Percentiles rank a stretch among this genome's conserved stretches.
Conservation (phyloP, 306 rosid genomes). For the Malus sieversii region DNA sequence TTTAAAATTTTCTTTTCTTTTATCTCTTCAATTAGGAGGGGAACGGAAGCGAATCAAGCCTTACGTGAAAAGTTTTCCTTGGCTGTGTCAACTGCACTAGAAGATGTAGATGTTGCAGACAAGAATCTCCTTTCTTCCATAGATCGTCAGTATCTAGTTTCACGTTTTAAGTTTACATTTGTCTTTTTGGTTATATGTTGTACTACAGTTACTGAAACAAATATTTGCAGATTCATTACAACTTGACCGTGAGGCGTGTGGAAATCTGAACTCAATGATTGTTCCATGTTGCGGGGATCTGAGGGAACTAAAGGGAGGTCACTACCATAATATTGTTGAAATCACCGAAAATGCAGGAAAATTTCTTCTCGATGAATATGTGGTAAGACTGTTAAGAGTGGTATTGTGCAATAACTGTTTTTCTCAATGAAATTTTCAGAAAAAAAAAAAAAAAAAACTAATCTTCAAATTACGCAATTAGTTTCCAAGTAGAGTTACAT, state of each 20-base stretch:
- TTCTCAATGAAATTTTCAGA: not conserved
- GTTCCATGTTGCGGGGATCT: conserved; percentile 85
- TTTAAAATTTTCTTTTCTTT: conserved; percentile 1
- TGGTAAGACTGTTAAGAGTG: conserved; percentile 37
- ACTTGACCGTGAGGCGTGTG: conserved; percentile 95
- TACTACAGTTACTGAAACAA: conserved; percentile 13
- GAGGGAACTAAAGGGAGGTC: conserved; percentile 87
- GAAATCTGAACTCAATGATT: conserved; percentile 71
- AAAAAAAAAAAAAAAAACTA: too few relatives aligned
- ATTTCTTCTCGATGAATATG: conserved; percentile 73
- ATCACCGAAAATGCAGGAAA: conserved; percentile 91
- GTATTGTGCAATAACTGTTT: not conserved
- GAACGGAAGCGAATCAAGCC: conserved; percentile 69
- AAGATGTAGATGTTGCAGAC: conserved; percentile 76
- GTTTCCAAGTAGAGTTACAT: not conserved
- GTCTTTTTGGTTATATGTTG: not conserved
- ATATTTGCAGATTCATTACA: conserved; percentile 72
- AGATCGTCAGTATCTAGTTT: conserved; percentile 57
- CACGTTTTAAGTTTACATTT: conserved; percentile 3
- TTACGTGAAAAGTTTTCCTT: conserved; percentile 69
- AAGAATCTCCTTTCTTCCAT: conserved; percentile 71
- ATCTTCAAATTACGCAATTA: not conserved
- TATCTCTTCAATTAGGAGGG: conserved; percentile 47
- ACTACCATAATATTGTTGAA: conserved; percentile 82
- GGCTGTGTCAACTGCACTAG: conserved; percentile 65